A percentile compares a stretch with the other conserved stretches of the same genome.
phyloP scores from a whole-genome alignment of 768 basidiomycete genomes.

The Rhodotorula kratochvilovae region DNA sequence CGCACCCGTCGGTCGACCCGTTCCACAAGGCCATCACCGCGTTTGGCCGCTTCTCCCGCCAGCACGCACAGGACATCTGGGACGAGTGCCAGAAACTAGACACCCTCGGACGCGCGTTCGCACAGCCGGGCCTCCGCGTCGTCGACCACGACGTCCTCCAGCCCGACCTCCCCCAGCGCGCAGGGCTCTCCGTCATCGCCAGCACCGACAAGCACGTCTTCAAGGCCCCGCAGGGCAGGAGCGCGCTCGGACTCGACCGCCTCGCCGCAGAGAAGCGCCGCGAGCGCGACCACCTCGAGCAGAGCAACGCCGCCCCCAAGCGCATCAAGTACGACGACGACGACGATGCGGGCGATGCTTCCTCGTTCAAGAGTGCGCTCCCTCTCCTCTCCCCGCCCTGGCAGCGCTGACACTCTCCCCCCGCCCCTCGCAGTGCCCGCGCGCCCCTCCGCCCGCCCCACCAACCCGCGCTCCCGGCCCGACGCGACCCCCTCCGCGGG shows the following conservation, averaged over 20 bases:
- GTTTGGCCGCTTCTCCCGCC: slow-evolving; percentile 81
- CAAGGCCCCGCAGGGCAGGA: slow-evolving; percentile 67
- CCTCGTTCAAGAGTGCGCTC: slow-evolving; percentile 73
- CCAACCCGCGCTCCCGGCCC: slow-evolving; percentile 66
- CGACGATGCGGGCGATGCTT: slow-evolving; percentile 44
- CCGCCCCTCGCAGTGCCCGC: slow-evolving; percentile 64
- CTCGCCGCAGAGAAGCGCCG: slow-evolving; percentile 80
- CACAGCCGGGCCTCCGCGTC: slow-evolving; percentile 23
- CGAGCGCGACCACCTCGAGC: slow-evolving; percentile 51
- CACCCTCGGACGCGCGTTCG: slow-evolving; percentile 29
- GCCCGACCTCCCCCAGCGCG: slow-evolving; percentile 31
- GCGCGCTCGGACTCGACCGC: slow-evolving; percentile 78
- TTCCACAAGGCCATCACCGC: slow-evolving; percentile 60
- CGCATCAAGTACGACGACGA: slow-evolving; percentile 64
- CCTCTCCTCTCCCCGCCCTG: neutral
- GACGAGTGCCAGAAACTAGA: slow-evolving; percentile 27
- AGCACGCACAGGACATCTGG: slow-evolving; percentile 67
- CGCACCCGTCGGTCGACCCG: slow-evolving; percentile 10
- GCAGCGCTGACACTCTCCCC: neutral
- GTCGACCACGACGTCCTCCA: slow-evolving; percentile 41
- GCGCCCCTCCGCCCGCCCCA: slow-evolving; percentile 55
- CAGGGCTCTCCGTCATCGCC: slow-evolving; percentile 52
- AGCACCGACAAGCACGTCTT: slow-evolving; percentile 67
- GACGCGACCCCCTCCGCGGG: slow-evolving; percentile 92
- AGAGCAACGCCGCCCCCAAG: slow-evolving; percentile 47